phyloP scores from a whole-genome alignment of 192 early-diverging fungal genomes.

The Gorgonomyces haynaldii region DNA sequence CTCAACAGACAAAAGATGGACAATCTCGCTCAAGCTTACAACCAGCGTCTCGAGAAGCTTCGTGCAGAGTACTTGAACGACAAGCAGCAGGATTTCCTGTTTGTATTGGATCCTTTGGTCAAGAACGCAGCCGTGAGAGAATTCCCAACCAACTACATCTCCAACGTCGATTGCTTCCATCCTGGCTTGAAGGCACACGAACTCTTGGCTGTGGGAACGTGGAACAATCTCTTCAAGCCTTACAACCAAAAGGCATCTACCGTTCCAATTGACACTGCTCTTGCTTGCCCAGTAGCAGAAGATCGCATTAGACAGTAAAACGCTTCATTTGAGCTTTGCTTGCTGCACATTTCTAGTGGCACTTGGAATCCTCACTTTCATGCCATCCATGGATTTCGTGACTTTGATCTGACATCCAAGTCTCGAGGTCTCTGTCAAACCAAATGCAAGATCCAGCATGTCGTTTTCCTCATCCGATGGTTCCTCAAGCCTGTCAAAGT shows the following conservation, averaged over 20 bases:
- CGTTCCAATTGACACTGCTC: no score
- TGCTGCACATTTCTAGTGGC: conserved; percentile 76
- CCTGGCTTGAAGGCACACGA: conserved; percentile 21
- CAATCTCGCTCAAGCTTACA: conserved; percentile 24
- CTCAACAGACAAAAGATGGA: conserved; percentile 32
- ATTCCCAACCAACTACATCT: conserved; percentile 32
- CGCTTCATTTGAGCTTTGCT: conserved; percentile 21
- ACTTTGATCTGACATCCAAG: conserved; percentile 88
- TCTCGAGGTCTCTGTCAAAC: conserved; percentile 88
- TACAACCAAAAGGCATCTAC: background rate
- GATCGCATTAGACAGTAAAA: no score
- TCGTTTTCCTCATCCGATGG: conserved; percentile 97
- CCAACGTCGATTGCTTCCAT: conserved; percentile 51
- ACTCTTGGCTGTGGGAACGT: conserved; percentile 14
- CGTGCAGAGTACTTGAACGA: conserved; percentile 15
- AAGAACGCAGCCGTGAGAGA: conserved; percentile 15
- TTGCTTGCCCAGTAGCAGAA: no score
- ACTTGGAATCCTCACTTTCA: conserved; percentile 76
- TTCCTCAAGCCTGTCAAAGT: conserved; percentile 77
- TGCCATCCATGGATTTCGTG: conserved; percentile 74
- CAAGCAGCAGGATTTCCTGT: conserved; percentile 23
- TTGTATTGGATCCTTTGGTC: conserved; percentile 35
- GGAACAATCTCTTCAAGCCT: conserved; percentile 12
- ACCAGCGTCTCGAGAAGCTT: conserved; percentile 25
- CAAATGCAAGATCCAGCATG: conserved; percentile 95